Conservation (phyloP, 768 basidiomycete genomes). For the Neoboletus magnificus region DNA sequence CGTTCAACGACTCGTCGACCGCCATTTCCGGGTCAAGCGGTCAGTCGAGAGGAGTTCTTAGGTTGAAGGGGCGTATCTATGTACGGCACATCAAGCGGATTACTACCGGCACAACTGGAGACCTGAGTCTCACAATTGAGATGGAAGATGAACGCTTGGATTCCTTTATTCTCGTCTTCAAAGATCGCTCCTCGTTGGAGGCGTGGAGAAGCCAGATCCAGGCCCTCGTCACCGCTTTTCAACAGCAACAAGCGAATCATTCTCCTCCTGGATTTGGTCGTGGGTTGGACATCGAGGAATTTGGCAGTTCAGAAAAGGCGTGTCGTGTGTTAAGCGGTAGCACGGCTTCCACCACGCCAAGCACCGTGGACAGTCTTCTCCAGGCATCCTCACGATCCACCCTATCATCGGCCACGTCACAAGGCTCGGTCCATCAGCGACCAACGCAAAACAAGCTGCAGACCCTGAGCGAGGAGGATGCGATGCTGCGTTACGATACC, state of each 20-base stretch:
- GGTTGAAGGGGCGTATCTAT: constrained; percentile 94
- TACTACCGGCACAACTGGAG: constrained; percentile 74
- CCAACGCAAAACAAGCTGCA: constrained; percentile 46
- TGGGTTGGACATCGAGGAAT: constrained; percentile 64
- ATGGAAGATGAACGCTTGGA: constrained; percentile 96
- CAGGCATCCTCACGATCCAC: constrained; percentile 66
- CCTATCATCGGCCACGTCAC: constrained; percentile 70
- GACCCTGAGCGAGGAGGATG: constrained; percentile 71
- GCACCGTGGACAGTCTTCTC: constrained; percentile 61
- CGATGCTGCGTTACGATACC: constrained; percentile 55
- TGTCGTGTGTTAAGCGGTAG: constrained; percentile 80
- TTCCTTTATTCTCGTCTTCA: constrained; percentile 94
- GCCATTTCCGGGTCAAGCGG: constrained; percentile 32
- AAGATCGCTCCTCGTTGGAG: constrained; percentile 83
- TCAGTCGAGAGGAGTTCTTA: constrained; percentile 62
- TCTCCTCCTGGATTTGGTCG: constrained; percentile 33
- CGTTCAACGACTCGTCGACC: constrained; percentile 50
- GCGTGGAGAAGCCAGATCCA: constrained; percentile 86
- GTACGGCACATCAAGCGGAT: constrained; percentile 92
- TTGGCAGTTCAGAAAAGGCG: constrained; percentile 72
- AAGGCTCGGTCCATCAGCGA: constrained; percentile 48
- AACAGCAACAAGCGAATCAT: constrained; percentile 47
- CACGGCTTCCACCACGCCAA: constrained; percentile 56
- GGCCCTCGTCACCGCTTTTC: constrained; percentile 68
- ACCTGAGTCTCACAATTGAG: constrained; percentile 92